Base-by-base conservation (phyloP, 768 basidiomycete genomes). In the Hydnum rufescens region DNA sequence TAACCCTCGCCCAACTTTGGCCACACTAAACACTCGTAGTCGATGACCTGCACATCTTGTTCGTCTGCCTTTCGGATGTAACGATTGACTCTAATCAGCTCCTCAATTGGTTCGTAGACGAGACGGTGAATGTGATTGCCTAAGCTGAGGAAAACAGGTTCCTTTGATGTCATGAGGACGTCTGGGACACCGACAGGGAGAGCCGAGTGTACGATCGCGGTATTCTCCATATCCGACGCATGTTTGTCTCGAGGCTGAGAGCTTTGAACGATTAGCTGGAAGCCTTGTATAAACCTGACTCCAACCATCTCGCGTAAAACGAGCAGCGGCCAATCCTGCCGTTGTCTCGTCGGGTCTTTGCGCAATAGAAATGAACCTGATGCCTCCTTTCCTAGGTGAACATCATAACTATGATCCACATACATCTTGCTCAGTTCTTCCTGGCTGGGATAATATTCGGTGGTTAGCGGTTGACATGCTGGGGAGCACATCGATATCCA, bases 301-400 rank as follows among this genome's bases (percentile, higher is more conserved):
- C 85, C 88, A 1, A 86, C 86, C 84, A 97, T 92, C 31, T 85
- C 88, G 26, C 82, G 76, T 83, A 97, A 87, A 18, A 87, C 80
- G 2, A 72, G 75, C 23, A 84, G 64, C 0, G 82, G 85, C 57
- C 57, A 58, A 16, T 52, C 39, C 81, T 30, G 34, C 65, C 66
- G 0, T 16, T 13, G 44, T 8, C 8, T 13, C 26, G 8, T 8
- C 78, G 78, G 2, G 76, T 76, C 53, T 80, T 77, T 50, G 23
- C 50, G 54, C 48, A 56, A 44, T 26, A 96, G 78, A 52, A 96
- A 70, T 67, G 92, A 89, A 2, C 87, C 87, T 3, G 76, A 73
- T 73, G 88, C 86, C 60, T 89, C 88, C 0, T 74, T 69, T 3
- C 82, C 80, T 36, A 90, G 76, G 30, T 88, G 78, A 58, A 93